Evolutionary conservation across 345 rosid genomes (phyloP).

Genomic region (Hypericum perforatum): DNA sequence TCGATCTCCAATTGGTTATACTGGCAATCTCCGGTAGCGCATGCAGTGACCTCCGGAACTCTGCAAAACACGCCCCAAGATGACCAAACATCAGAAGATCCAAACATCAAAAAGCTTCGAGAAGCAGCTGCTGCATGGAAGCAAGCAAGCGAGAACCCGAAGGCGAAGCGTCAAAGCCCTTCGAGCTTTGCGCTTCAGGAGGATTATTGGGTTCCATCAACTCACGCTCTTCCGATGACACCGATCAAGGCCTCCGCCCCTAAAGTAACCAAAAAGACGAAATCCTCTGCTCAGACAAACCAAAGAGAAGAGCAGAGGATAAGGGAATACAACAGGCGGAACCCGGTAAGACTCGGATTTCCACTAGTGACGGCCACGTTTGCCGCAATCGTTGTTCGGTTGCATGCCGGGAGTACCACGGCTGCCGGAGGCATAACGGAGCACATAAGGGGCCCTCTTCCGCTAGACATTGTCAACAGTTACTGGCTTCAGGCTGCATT

Average conservation of each 20-base stretch:
- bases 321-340: slow-evolving; percentile 15
- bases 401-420: slow-evolving; percentile 28
- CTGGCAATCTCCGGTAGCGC: slow-evolving; percentile 53
- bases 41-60: slow-evolving; percentile 15
- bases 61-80: slow-evolving; percentile 21
- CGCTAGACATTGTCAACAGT: slow-evolving; percentile 60
- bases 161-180: slow-evolving; percentile 11
- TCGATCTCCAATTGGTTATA: slow-evolving; percentile 67
- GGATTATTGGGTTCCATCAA: slow-evolving; percentile 68
- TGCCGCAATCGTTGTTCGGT: slow-evolving; percentile 39
- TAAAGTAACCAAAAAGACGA: background rate
- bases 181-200: slow-evolving; percentile 20
- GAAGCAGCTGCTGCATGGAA: slow-evolving; percentile 64
- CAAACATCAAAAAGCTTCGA: slow-evolving; percentile 50
- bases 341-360: slow-evolving; percentile 26
- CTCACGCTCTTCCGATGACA: slow-evolving; percentile 40
- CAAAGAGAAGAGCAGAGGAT: background rate
- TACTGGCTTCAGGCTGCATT: slow-evolving; percentile 47
- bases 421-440: slow-evolving; percentile 33
- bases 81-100: slow-evolving; percentile 25
- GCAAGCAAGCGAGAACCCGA: slow-evolving; percentile 21
- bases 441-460: slow-evolving; percentile 61
- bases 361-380: slow-evolving; percentile 36
- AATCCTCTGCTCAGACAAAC: slow-evolving; percentile 8
- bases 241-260: too few relatives aligned